Evolutionary conservation across 2,329 filamentous ascomycete genomes (phyloP).

Genomic region (Teratosphaeria nubilosa): DNA sequence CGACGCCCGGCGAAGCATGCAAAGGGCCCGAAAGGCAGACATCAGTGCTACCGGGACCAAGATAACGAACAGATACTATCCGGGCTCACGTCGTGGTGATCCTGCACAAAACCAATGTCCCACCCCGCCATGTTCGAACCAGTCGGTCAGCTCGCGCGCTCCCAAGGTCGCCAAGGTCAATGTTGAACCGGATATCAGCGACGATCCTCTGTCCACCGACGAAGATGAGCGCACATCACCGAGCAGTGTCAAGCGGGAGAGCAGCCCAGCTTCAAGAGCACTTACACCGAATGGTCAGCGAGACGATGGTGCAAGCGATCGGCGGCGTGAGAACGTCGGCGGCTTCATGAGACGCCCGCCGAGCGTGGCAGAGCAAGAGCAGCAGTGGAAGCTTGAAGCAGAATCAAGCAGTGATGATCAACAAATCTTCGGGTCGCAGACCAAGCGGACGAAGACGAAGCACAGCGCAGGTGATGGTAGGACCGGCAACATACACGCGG

Average conservation of each 20-base stretch:
- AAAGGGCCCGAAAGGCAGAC: neutral
- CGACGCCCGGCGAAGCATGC: conserved; percentile 7
- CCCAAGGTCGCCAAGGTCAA: conserved; percentile 1
- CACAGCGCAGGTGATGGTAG: neutral
- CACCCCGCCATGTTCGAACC: conserved; percentile 3
- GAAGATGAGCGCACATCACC: conserved; percentile 1
- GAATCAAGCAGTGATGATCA: conserved; percentile 6
- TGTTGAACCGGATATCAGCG: conserved; percentile 3
- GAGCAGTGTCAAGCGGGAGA: neutral
- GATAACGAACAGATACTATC: neutral
- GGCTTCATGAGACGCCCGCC: neutral
- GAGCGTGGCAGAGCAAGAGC: neutral
- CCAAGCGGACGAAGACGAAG: conserved; percentile 8
- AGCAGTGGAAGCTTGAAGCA: neutral
- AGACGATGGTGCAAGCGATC: neutral
- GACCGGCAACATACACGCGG: conserved; percentile 8
- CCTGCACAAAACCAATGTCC: neutral
- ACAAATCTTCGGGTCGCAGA: conserved; percentile 9
- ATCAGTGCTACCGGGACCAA: neutral
- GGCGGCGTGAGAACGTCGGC: conserved; percentile 4
- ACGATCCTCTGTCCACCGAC: conserved; percentile 8
- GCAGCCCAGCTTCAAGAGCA: neutral
- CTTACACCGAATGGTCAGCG: neutral
- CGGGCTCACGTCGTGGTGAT: neutral
- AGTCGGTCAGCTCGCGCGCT: neutral